Evolutionary conservation across 768 basidiomycete species (phyloP).

Genomic region (Leccinum incarnatum): DNA sequence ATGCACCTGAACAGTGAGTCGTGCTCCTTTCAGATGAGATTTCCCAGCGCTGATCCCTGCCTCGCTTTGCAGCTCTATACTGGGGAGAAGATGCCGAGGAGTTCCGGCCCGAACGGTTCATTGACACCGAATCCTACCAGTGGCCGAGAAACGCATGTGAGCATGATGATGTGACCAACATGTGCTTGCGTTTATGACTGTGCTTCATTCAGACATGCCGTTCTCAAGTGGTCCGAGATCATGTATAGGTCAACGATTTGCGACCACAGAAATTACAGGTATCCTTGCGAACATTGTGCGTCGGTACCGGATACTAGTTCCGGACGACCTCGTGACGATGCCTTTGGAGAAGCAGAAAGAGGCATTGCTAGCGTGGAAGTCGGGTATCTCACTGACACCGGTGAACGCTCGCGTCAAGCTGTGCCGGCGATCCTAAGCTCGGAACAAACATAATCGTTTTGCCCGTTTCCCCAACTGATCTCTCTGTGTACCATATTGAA

Average conservation of each 20-base stretch:
- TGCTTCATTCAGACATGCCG: slow-evolving; percentile 33
- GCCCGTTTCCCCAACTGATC: neutral
- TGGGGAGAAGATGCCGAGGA: slow-evolving; percentile 47
- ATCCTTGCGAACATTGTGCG: slow-evolving; percentile 44
- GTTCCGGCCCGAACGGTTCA: slow-evolving; percentile 50
- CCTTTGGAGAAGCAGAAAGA: slow-evolving; percentile 34
- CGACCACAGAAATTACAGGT: slow-evolving; percentile 40
- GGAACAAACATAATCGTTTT: neutral
- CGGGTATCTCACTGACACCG: slow-evolving; percentile 37
- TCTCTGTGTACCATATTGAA: neutral
- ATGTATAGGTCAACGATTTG: slow-evolving; percentile 51
- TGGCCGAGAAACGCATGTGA: slow-evolving; percentile 5
- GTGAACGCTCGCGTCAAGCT: slow-evolving; percentile 25
- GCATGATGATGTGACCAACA: slow-evolving; percentile 7
- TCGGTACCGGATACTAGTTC: slow-evolving; percentile 40
- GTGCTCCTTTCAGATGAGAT: neutral
- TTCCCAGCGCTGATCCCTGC: neutral
- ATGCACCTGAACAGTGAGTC: slow-evolving; percentile 46
- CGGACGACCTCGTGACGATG: slow-evolving; percentile 32
- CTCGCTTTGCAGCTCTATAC: slow-evolving; percentile 36
- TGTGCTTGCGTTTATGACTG: neutral
- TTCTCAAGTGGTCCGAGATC: slow-evolving; percentile 46
- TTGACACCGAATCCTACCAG: slow-evolving; percentile 45
- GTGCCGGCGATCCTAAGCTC: slow-evolving; percentile 13
- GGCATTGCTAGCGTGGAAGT: slow-evolving; percentile 36